Evolutionary conservation across 192 early-diverging fungal genomes (phyloP).

Genomic region (Coemansia sp.): DNA sequence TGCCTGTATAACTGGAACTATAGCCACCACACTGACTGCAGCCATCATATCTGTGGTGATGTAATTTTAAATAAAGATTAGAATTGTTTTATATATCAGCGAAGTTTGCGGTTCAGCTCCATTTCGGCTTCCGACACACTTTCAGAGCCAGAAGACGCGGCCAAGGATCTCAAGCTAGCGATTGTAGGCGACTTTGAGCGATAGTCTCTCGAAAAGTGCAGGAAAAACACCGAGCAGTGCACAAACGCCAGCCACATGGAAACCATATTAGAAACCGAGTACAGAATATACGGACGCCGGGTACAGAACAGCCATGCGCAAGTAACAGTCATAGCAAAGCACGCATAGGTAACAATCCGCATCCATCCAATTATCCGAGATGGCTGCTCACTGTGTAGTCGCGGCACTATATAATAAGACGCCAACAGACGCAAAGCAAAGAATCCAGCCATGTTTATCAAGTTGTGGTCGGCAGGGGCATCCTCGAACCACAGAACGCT

Average conservation of each 20-base stretch:
- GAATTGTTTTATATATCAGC: background rate
- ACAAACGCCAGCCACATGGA: constrained; percentile 44
- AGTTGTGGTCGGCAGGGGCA: constrained; percentile 71
- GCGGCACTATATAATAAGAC: constrained; percentile 25
- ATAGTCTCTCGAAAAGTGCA: background rate
- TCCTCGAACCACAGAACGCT: constrained; percentile 79
- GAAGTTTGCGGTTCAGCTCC: constrained; percentile 13
- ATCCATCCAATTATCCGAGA: constrained; percentile 8
- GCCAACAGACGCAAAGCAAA: constrained; percentile 40
- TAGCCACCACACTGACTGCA: constrained; percentile 77
- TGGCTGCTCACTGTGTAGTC: constrained; percentile 6
- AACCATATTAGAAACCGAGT: constrained; percentile 51
- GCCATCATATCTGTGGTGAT: constrained; percentile 74
- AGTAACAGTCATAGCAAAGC: constrained; percentile 45
- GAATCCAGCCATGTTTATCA: constrained; percentile 35
- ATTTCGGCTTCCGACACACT: background rate
- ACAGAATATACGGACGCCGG: constrained; percentile 61
- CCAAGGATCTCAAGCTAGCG: no score
- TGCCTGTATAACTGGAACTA: constrained; percentile 76
- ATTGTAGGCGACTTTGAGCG: no score
- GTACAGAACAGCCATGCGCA: constrained; percentile 59
- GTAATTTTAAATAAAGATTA: constrained; percentile 3
- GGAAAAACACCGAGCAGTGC: constrained; percentile 29
- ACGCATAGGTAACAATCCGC: constrained; percentile 26
- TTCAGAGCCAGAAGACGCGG: background rate